These are phyloP conservation scores for Polymyxa betae DNA, from an alignment of 208 protist species.

Conservation along the genomic window DNA sequence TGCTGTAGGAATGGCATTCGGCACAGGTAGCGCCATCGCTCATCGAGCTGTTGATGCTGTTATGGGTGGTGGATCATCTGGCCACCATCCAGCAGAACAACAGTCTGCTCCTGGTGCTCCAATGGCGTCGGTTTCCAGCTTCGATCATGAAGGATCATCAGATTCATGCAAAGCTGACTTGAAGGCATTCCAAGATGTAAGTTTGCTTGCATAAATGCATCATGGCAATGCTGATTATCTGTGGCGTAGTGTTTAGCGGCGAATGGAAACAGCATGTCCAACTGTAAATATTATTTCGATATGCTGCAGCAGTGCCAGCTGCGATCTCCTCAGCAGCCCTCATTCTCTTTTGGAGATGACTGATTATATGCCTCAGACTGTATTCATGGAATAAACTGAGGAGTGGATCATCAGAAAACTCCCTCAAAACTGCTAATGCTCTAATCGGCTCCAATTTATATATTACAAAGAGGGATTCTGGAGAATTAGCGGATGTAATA, in stretches of 20 bases:
- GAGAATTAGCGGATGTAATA: conserved; percentile 48
- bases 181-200: conserved; percentile 40
- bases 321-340: neutral
- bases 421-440: neutral
- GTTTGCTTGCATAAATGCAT: neutral
- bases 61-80: neutral
- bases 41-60: conserved; percentile 27
- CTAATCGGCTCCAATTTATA: neutral
- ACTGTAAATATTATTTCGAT: conserved; percentile 51
- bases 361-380: too few relatives aligned
- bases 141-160: neutral
- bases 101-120: neutral
- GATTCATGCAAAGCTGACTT: neutral
- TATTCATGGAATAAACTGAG: neutral
- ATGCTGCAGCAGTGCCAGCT: conserved; percentile 2
- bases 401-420: neutral
- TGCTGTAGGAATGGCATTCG: conserved; percentile 15
- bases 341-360: conserved; percentile 6
- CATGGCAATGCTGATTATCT: neutral
- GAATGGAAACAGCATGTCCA: conserved; percentile 25
- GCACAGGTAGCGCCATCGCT: conserved; percentile 1
- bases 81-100: neutral
- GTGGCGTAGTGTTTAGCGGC: conserved; percentile 13
- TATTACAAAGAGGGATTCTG: neutral
- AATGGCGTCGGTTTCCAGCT: neutral